Percentiles rank a stretch among this genome's conserved stretches.
phyloP scores from a whole-genome alignment of 192 early-diverging fungal species.

The Coemansia sp. region DNA sequence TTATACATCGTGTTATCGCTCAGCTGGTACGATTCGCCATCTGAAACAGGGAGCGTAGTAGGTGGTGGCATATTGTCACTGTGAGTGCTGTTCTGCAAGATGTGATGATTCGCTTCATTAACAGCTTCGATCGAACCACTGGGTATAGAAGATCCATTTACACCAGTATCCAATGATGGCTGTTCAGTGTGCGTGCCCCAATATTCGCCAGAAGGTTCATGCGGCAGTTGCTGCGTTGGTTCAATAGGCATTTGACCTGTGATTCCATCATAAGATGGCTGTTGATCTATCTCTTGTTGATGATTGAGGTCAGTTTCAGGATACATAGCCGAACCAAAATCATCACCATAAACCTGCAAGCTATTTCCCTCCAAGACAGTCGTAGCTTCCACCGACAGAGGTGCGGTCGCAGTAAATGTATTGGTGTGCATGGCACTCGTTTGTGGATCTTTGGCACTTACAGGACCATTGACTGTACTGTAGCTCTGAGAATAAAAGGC shows the following conservation, averaged over 20 bases:
- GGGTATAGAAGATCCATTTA: background rate
- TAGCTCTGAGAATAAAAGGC: conserved; percentile 2
- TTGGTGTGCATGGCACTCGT: background rate
- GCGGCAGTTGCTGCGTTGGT: background rate
- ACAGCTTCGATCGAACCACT: background rate
- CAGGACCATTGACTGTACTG: background rate
- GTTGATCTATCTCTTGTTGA: background rate
- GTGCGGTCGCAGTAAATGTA: background rate
- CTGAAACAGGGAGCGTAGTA: background rate
- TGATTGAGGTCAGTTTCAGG: background rate
- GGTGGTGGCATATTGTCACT: background rate
- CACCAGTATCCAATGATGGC: background rate
- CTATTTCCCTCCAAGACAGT: background rate
- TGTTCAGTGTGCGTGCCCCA: background rate
- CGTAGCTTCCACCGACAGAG: background rate
- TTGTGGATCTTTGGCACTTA: background rate
- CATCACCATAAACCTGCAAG: background rate
- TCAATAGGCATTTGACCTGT: background rate
- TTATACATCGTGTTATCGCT: background rate
- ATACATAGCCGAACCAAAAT: background rate
- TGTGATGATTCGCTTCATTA: background rate
- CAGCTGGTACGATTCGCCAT: background rate
- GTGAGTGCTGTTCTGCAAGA: background rate
- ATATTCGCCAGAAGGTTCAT: background rate
- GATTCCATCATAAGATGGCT: background rate